phyloP scores from a whole-genome alignment of 1,139 yeast species.

The Candida mesenterica region DNA sequence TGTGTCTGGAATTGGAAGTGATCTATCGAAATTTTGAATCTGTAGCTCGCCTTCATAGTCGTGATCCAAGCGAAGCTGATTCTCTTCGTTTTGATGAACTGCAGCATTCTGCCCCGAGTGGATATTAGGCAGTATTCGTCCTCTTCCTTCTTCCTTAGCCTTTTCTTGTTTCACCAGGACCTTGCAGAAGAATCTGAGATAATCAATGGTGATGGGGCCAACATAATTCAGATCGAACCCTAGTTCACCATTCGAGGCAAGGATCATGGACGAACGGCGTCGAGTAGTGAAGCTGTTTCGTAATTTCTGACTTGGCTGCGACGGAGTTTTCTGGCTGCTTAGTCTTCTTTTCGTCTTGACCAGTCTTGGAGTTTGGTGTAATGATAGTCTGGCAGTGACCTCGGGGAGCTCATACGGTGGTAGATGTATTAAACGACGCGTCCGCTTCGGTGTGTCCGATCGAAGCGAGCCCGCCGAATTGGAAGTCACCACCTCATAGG shows the following conservation, averaged over 20 bases:
- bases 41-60: no score
- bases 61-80: no score
- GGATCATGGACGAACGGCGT: conserved; percentile 33
- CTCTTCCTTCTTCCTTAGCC: conserved; percentile 1
- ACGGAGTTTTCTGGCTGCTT: conserved; percentile 8
- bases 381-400: conserved; percentile 19
- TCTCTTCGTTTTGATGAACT: no score
- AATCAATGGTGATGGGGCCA: conserved; percentile 43
- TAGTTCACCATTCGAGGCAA: conserved; percentile 23
- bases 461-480: background rate
- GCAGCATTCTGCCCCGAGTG: no score
- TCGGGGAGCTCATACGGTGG: conserved; percentile 31
- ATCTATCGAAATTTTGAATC: conserved; percentile 21
- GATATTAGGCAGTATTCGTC: no score
- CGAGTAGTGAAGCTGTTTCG: conserved; percentile 9
- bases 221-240: conserved; percentile 31
- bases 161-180: conserved; percentile 25
- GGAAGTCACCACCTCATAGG: conserved; percentile 5
- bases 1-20: conserved; percentile 26
- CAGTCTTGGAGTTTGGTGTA: conserved; percentile 7
- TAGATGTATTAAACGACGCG: conserved; percentile 14
- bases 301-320: no score
- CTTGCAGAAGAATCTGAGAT: conserved; percentile 35
- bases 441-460: background rate
- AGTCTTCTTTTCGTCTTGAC: conserved; percentile 13